phyloP scores from a whole-genome alignment of 768 basidiomycete genomes.

The Clavaria fumosa region DNA sequence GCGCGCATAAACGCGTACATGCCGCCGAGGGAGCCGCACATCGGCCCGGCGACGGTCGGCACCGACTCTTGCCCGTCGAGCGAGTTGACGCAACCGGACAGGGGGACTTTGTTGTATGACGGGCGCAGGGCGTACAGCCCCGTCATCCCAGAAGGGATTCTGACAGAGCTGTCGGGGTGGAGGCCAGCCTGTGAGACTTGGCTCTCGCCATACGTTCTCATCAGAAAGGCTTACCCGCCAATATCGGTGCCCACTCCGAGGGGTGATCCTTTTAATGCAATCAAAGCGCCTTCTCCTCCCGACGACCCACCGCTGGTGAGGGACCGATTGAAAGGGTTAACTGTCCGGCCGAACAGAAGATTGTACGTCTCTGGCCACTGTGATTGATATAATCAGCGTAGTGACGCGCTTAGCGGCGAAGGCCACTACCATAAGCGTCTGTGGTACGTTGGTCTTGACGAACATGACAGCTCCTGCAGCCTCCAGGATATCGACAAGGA shows the following conservation, averaged over 20 bases:
- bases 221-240: slow-evolving; percentile 36
- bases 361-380: slow-evolving; percentile 74
- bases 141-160: slow-evolving; percentile 53
- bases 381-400: not conserved
- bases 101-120: slow-evolving; percentile 56
- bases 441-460: slow-evolving; percentile 63
- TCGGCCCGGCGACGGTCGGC: slow-evolving; percentile 60
- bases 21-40: slow-evolving; percentile 41
- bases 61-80: slow-evolving; percentile 59
- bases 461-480: slow-evolving; percentile 56
- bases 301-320: slow-evolving; percentile 70
- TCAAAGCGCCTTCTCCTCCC: slow-evolving; percentile 73
- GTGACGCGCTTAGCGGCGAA: not conserved
- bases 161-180: slow-evolving; percentile 35
- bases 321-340: slow-evolving; percentile 58
- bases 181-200: not conserved
- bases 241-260: slow-evolving; percentile 72
- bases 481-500: slow-evolving; percentile 51
- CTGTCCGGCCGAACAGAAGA: slow-evolving; percentile 62
- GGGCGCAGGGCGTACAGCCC: slow-evolving; percentile 61
- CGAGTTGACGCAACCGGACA: slow-evolving; percentile 46
- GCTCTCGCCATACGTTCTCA: too few species aligned
- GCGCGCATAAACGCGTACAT: slow-evolving; percentile 52
- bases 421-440: slow-evolving; percentile 55
- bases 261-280: slow-evolving; percentile 22